Evolutionary conservation across 2,329 filamentous ascomycete genomes (phyloP).

Genomic region (Stagonosporopsis vannaccii): DNA sequence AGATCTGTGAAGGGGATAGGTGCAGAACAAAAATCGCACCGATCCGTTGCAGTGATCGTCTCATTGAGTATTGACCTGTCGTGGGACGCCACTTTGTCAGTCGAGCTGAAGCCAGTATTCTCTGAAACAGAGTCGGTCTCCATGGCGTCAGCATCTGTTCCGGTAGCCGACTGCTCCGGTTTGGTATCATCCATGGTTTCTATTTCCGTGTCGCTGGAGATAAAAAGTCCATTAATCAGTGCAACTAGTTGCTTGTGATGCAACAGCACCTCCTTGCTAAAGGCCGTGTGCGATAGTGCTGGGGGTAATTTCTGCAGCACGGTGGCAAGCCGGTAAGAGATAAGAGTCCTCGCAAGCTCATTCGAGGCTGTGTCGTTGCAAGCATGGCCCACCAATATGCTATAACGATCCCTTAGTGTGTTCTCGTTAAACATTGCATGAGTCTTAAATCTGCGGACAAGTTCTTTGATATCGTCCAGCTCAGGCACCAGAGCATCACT

Average conservation of each 20-base stretch:
- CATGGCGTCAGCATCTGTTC: not conserved
- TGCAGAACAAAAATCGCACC: conserved; percentile 61
- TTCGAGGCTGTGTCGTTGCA: conserved; percentile 28
- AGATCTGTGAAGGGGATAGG: conserved; percentile 58
- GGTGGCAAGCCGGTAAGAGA: conserved; percentile 41
- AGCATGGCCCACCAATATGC: conserved; percentile 38
- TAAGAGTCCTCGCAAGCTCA: conserved; percentile 35
- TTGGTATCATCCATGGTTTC: not conserved
- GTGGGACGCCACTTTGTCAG: not conserved
- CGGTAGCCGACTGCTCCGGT: not conserved
- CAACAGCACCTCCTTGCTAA: conserved; percentile 32
- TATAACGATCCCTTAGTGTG: conserved; percentile 42
- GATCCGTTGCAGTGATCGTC: conserved; percentile 44
- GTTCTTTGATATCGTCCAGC: conserved; percentile 5
- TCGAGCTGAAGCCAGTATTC: not conserved
- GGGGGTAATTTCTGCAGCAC: conserved; percentile 28
- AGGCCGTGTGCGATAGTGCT: conserved; percentile 24
- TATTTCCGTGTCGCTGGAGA: not conserved
- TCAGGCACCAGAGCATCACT: not conserved
- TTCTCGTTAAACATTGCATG: conserved; percentile 33
- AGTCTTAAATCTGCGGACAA: conserved; percentile 32
- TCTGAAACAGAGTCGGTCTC: not conserved
- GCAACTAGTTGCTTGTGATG: conserved; percentile 30
- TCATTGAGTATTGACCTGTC: not conserved
- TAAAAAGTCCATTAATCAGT: conserved; percentile 29